These are phyloP conservation scores for Platismatia glauca DNA, from an alignment of 495 filamentous ascomycete species.

Conservation along the genomic window DNA sequence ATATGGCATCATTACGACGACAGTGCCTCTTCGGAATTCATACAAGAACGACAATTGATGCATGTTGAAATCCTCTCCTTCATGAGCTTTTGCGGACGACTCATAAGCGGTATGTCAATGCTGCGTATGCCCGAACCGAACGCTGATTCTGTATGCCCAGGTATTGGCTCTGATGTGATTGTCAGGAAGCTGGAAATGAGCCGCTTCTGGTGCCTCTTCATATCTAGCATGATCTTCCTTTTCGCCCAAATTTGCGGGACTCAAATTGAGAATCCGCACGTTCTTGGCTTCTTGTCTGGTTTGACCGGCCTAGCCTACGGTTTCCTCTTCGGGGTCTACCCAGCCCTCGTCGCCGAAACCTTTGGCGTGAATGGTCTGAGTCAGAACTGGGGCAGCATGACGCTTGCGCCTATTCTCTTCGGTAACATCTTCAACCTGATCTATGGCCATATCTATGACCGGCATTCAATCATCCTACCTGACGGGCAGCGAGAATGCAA, in stretches of 20 bases:
- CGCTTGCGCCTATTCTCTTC: constrained; percentile 70
- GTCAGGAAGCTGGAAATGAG: constrained; percentile 69
- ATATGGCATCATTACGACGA: constrained; percentile 80
- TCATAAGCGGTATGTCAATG: constrained; percentile 54
- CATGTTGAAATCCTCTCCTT: constrained; percentile 91
- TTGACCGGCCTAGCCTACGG: constrained; percentile 88
- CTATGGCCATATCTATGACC: constrained; percentile 75
- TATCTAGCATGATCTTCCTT: constrained; percentile 69
- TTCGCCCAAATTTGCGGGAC: constrained; percentile 72
- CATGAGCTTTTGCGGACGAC: constrained; percentile 70
- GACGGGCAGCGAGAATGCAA: constrained; percentile 65
- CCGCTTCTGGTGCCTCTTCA: constrained; percentile 80
- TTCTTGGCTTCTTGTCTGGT: constrained; percentile 66
- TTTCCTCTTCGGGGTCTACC: constrained; percentile 90
- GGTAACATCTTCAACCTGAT: constrained; percentile 88
- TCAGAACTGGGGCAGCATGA: constrained; percentile 95
- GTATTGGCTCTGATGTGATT: constrained; percentile 83
- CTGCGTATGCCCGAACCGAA: neutral
- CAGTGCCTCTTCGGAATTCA: constrained; percentile 60
- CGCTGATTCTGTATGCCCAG: constrained; percentile 29
- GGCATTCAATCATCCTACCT: constrained; percentile 56
- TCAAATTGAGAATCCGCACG: constrained; percentile 69
- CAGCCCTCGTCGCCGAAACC: constrained; percentile 79
- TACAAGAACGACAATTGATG: constrained; percentile 74
- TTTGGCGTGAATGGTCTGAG: constrained; percentile 86